Evolutionary conservation across 2,329 filamentous ascomycete species (phyloP), one percentile per base, ranked within the genome.

Genomic region (Macrophomina pseudophaseolina): DNA sequence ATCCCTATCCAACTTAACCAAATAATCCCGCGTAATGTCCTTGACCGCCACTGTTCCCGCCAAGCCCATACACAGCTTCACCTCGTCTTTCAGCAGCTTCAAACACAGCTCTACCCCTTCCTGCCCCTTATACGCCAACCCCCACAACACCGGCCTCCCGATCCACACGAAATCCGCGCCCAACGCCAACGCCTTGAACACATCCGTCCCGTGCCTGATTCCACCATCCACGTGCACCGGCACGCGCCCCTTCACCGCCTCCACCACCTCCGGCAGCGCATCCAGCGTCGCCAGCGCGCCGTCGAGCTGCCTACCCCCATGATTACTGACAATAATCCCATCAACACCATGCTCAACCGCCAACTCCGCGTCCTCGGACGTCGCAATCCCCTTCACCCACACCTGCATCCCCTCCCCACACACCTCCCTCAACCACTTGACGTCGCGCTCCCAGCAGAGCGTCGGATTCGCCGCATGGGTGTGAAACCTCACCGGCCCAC

Each of bases 211-310:
- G 23, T 87, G 79, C 23, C 83, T 81, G 30, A 88, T 83, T 0
- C 86, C 86, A 9, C 82, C 84, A 72, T 91, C 89, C 14, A 90
- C 79, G 58, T 85, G 86, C 0, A 91, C 75, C 0, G 84, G 84
- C 23, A 89, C 78, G 67, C 81, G 82, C 18, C 82, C 81, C 2
- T 74, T 70, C 5, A 78, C 79, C 6, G 77, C 78, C 5, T 71
- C 73, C 1, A 77, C 79, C 60, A 77, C 76, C 56, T 78, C 79
- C 0, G 75, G 77, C n/a, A 83, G 71, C 5, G 76, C 81, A 65
- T 87, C 86, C 6, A 88, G 76, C 4, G 83, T 83, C 5, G 81
- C 82, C 12, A 84, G 76, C 1, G 83, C 84, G 5, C 85, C 85
- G 68, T 88, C 85, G n/a, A 87, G 74, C 75, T 88, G 86, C 38